Evolutionary conservation across 805 yeast genomes (phyloP), one percentile per base, ranked within the genome.

Genomic region (Wickerhamiella dianesei): DNA sequence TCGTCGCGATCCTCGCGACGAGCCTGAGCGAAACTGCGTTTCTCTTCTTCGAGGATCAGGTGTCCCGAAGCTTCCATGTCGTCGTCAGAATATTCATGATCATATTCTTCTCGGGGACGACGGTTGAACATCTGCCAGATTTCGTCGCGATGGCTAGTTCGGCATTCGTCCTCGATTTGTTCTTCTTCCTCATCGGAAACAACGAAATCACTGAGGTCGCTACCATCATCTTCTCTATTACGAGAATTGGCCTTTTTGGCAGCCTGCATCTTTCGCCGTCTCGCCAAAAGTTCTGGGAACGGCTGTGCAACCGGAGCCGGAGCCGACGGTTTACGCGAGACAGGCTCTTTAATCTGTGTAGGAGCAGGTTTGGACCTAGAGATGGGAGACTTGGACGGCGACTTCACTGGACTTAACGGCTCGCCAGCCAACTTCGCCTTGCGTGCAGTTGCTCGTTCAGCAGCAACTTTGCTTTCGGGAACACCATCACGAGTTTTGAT

Each of bases 61-160:
- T 79, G 79, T 21, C 96, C 96, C 1, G 92, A 81, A 2, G 96
- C 96, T 60, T 89, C 97, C 96, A 92, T 89, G 57, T 84, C 86
- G 48, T 73, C 79, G 43, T 56, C 66, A 37, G 66, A 73, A 20
- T 69, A 69, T 21, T 56, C 57, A 29, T 73, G 74, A 47, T 74
- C 77, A 45, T 71, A 70, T 44, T 70, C 67, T 35, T 64, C 63
- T 0, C 67, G 55, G 41, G 85, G 67, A 46, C 72, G 69, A 49
- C 71, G 71, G 3, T 77, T 80, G 62, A 88, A 82, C 63, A 89
- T 73, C 17, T 79, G 75, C 96, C 96, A 86, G 42, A 89, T 88
- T 62, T 87, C 95, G 4, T 47, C 55, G 41, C 41, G 41, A 14
- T 39, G 25, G 41, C 41, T 39, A 25, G 32, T 12, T 6, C 9